phyloP scores from a whole-genome alignment of 2,329 filamentous ascomycete species.

The Colletotrichum sp. region DNA sequence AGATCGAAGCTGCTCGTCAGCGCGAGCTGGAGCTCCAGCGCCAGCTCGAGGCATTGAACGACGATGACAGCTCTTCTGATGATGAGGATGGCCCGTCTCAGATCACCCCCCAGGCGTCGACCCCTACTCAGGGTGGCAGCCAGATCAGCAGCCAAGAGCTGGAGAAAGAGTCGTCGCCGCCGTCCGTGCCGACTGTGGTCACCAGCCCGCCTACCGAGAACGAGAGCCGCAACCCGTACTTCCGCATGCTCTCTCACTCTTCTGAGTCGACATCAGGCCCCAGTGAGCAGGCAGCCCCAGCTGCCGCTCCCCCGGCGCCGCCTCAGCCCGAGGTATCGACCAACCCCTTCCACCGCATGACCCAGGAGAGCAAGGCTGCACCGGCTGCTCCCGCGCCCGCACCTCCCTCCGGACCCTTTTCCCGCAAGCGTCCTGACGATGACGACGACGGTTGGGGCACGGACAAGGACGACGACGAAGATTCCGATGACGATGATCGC shows the following conservation, averaged over 20 bases:
- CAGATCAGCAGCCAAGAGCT: constrained; percentile 59
- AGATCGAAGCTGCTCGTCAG: constrained; percentile 90
- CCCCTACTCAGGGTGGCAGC: constrained; percentile 58
- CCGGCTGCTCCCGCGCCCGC: constrained; percentile 34
- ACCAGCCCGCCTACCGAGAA: constrained; percentile 64
- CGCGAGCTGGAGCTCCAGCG: constrained; percentile 88
- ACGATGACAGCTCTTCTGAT: constrained; percentile 77
- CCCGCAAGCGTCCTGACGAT: constrained; percentile 63
- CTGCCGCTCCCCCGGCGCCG: constrained; percentile 44
- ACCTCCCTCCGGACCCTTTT: constrained; percentile 54
- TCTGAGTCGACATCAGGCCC: constrained; percentile 56
- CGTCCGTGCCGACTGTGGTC: constrained; percentile 52
- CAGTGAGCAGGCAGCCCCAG: constrained; percentile 46
- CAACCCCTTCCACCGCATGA: constrained; percentile 93
- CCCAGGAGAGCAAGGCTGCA: constrained; percentile 63
- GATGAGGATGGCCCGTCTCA: constrained; percentile 80
- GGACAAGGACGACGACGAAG: constrained; percentile 63
- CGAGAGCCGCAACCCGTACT: constrained; percentile 94
- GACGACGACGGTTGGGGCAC: constrained; percentile 85
- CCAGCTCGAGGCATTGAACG: constrained; percentile 79
- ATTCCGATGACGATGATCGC: constrained; percentile 77
- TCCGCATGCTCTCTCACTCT: constrained; percentile 82
- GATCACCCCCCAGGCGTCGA: constrained; percentile 67
- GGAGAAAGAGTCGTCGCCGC: constrained; percentile 56
- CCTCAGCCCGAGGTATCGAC: constrained; percentile 69